Base-by-base conservation (phyloP, 2,329 filamentous ascomycete genomes). In the Colletotrichum neosansevieriae region DNA sequence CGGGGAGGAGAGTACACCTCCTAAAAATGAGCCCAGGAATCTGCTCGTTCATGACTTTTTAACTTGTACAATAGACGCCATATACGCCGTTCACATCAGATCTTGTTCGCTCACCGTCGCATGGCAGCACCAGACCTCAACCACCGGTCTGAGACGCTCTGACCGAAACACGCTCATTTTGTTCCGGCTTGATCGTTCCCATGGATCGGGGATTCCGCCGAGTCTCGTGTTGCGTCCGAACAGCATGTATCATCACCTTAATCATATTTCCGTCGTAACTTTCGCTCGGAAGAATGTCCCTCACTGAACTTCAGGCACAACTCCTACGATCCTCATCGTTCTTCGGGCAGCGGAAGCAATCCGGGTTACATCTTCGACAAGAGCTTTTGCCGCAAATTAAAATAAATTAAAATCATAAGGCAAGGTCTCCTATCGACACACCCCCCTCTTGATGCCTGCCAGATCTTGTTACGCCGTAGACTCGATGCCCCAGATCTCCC, bases 391-490 rank as follows among this genome's bases (percentile, higher is more conserved):
- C 29, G 29, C 2, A 9, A 29, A 24, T 4, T 1, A 29, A 6
- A 29, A 29, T 7, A 9, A 29, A 24, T 4, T 1, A 29, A 6
- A 29, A 29, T 9, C 6, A 29, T 6, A 29, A 29, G 6, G 29
- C 5, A 38, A 3, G 36, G 9, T 11, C 36, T 15, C 42, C 17
- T 42, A 10, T 32, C 6, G 5, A 13, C 29, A 67, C 45, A 29
- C n/a, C 24, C 24, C 24, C 24, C 4, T 24, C 7, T 21, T 44
- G 45, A 11, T 32, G 13, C n/a, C 17, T 40, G 15, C 34, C n/a
- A 54, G 53, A 65, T 68, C 40, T 58, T 10, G 61, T 54, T 17
- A 53, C 19, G 54, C 45, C 34, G 49, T 21, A 58, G 61, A 68
- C 45, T 68, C 61, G 40, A 54, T 54, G 32, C 4, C 40, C 38